These are phyloP conservation scores for Penicillium taxi DNA, from an alignment of 495 filamentous ascomycete genomes.

Conservation along the genomic window DNA sequence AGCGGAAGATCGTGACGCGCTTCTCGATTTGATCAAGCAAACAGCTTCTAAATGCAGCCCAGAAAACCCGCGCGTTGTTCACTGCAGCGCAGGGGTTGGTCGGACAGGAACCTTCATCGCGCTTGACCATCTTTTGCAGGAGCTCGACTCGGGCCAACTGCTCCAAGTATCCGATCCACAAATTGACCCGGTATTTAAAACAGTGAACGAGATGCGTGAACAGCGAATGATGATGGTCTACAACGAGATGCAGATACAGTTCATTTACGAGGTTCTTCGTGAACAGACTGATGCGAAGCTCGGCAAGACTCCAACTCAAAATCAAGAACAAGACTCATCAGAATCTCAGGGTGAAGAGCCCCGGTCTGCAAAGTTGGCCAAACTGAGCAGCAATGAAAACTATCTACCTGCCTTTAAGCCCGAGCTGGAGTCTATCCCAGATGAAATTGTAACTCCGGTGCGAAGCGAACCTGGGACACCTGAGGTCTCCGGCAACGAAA, in stretches of 20 bases:
- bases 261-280: conserved; percentile 81
- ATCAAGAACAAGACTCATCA: too few species aligned
- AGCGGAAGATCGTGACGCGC: conserved; percentile 64
- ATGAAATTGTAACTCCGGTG: conserved; percentile 20
- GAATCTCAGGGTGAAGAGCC: conserved; percentile 20
- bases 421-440: conserved; percentile 30
- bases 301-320: conserved; percentile 17
- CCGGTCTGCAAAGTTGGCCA: conserved; percentile 36
- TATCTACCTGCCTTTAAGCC: conserved; percentile 32
- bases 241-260: conserved; percentile 73
- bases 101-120: conserved; percentile 93
- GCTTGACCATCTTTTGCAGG: conserved; percentile 78
- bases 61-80: conserved; percentile 79
- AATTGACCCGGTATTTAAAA: conserved; percentile 57
- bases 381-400: conserved; percentile 25
- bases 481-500: conserved; percentile 32
- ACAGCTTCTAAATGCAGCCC: conserved; percentile 61
- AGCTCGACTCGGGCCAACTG: conserved; percentile 68
- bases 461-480: conserved; percentile 27
- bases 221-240: conserved; percentile 98
- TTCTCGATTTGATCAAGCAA: conserved; percentile 69
- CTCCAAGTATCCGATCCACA: conserved; percentile 36
- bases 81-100: conserved; percentile 92
- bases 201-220: conserved; percentile 73
- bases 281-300: conserved; percentile 58